Evolutionary conservation across 768 basidiomycete species (phyloP).

Genomic region (Termitomyces sp.): DNA sequence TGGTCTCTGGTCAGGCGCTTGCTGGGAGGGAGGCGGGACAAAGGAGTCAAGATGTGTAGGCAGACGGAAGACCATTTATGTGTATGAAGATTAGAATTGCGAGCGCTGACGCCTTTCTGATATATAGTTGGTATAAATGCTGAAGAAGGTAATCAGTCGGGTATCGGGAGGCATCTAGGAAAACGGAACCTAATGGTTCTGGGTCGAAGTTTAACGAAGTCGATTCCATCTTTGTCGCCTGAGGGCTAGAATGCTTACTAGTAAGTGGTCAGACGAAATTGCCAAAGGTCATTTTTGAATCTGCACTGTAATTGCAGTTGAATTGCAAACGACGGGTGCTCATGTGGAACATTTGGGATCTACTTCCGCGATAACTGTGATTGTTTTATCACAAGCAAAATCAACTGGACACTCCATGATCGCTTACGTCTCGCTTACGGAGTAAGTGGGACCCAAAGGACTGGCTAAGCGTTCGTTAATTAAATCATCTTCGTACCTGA

Average conservation of each 20-base stretch:
- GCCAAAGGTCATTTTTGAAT: conserved; percentile 25
- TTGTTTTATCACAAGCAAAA: conserved; percentile 7
- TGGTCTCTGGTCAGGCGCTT: conserved; percentile 35
- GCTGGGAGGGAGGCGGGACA: conserved; percentile 48
- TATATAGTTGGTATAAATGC: conserved; percentile 20
- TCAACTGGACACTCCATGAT: conserved; percentile 8
- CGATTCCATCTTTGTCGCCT: conserved; percentile 24
- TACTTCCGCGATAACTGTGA: conserved; percentile 10
- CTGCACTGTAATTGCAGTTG: conserved; percentile 16
- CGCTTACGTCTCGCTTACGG: conserved; percentile 11
- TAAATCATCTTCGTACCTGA: conserved; percentile 14
- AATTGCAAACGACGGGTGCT: conserved; percentile 12
- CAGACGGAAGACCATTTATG: conserved; percentile 54
- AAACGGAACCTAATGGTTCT: conserved; percentile 11
- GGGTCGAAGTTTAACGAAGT: conserved; percentile 10
- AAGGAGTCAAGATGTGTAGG: conserved; percentile 56
- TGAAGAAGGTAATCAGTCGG: conserved; percentile 14
- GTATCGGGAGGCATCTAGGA: conserved; percentile 14
- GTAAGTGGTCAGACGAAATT: conserved; percentile 22
- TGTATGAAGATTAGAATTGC: conserved; percentile 21
- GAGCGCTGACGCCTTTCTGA: conserved; percentile 32
- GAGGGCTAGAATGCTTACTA: conserved; percentile 17
- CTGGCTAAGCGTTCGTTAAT: conserved; percentile 8
- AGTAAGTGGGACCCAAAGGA: conserved; percentile 9
- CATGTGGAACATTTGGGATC: conserved; percentile 17